These are phyloP conservation scores for Eimeria maxima DNA, from an alignment of 169 alveolate genomes.

Conservation along the genomic window DNA sequence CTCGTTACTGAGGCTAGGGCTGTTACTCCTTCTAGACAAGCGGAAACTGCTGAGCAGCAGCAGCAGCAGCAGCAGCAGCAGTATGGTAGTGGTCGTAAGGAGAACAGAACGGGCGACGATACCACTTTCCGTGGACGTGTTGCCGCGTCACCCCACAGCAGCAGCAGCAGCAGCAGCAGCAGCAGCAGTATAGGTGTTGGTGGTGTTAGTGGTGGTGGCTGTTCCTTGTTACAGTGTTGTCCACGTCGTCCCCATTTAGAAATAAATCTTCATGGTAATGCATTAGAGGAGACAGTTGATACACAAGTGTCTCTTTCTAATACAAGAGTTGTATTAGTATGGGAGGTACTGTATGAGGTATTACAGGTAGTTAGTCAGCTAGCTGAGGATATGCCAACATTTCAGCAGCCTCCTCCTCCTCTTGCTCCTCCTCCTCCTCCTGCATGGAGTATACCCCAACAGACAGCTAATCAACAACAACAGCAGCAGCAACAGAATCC, in stretches of 20 bases:
- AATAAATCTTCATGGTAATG: neutral
- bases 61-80: conserved; percentile 33
- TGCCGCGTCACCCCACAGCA: neutral
- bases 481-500: neutral
- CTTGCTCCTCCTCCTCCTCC: neutral
- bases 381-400: conserved; percentile 60
- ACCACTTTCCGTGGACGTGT: neutral
- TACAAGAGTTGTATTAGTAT: conserved; percentile 40
- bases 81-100: neutral
- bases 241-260: conserved; percentile 49
- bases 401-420: conserved; percentile 58
- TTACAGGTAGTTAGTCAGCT: conserved; percentile 56
- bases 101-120: neutral
- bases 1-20: conserved; percentile 22
- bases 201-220: neutral
- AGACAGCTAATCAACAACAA: neutral
- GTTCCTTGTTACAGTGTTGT: conserved; percentile 32
- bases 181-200: too few relatives aligned
- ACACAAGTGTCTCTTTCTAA: neutral
- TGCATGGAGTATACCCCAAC: too few relatives aligned
- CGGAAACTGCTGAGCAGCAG: neutral
- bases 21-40: neutral
- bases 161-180: conserved; percentile 40
- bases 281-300: conserved; percentile 37
- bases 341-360: conserved; percentile 78